Percentiles rank a stretch among this genome's conserved stretches.
Evolutionary conservation across 371 early-diverging fungal species (phyloP).

Genomic region (Lichtheimia ramosa): DNA sequence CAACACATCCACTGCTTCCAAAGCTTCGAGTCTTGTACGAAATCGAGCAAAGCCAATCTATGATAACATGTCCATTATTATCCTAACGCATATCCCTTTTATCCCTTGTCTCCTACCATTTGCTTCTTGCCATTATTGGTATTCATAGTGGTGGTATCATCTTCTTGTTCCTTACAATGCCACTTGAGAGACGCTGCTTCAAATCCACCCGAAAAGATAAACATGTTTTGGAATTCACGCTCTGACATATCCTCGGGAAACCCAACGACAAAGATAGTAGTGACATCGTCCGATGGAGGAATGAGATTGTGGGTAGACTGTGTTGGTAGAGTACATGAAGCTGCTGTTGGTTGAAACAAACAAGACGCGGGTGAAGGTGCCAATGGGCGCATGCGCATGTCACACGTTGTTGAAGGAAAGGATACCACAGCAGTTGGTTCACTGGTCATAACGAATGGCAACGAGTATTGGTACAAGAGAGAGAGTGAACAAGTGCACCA

Average conservation of each 20-base stretch:
- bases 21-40: constrained; percentile 80
- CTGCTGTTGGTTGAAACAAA: not conserved
- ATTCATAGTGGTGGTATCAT: not conserved
- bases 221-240: constrained; percentile 96
- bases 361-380: not conserved
- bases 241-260: constrained; percentile 96
- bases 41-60: constrained; percentile 95
- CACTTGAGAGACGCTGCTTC: constrained; percentile 91
- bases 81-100: not conserved
- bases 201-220: constrained; percentile 91
- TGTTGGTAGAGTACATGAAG: not conserved
- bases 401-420: not conserved
- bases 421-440: not conserved
- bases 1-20: constrained; percentile 85
- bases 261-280: constrained; percentile 96
- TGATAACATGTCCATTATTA: not conserved
- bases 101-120: constrained; percentile 64
- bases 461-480: not conserved
- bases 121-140: constrained; percentile 62
- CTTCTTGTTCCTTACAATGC: constrained; percentile 65
- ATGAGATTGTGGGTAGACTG: not conserved
- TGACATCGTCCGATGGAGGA: constrained; percentile 59
- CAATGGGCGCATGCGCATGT: not conserved
- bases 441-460: not conserved
- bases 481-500: not conserved